Conservation (phyloP, 1,139 yeast genomes). For the Wickerhamiella infanticola region DNA sequence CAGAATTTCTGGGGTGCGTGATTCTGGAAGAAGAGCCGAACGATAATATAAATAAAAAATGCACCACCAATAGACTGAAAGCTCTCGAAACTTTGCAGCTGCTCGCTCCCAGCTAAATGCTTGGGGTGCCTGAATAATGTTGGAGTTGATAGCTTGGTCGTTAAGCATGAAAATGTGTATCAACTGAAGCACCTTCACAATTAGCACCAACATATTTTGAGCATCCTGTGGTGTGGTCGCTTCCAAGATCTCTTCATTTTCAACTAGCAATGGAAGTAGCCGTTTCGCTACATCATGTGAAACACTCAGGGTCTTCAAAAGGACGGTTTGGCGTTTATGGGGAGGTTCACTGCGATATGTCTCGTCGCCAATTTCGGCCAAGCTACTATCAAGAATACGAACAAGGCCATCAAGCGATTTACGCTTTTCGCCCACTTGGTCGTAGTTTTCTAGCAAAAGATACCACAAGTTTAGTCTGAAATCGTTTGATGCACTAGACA, state of each 20-base stretch:
- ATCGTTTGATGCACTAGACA: slow-evolving; percentile 47
- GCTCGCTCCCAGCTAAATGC: slow-evolving; percentile 23
- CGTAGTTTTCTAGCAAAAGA: slow-evolving; percentile 47
- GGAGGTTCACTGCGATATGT: slow-evolving; percentile 12
- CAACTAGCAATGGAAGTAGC: slow-evolving; percentile 17
- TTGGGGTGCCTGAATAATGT: slow-evolving; percentile 20
- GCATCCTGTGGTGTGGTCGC: background rate
- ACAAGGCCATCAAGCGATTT: slow-evolving; percentile 43
- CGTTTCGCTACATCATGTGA: slow-evolving; percentile 30
- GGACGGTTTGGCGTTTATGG: slow-evolving; percentile 16
- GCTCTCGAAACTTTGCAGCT: slow-evolving; percentile 32
- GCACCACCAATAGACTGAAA: slow-evolving; percentile 33
- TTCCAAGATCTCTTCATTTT: slow-evolving; percentile 13
- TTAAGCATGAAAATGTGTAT: slow-evolving; percentile 29
- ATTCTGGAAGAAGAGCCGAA: slow-evolving; percentile 13
- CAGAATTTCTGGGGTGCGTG: slow-evolving; percentile 16
- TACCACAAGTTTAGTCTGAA: slow-evolving; percentile 66
- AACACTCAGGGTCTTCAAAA: slow-evolving; percentile 32
- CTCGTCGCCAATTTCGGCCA: slow-evolving; percentile 25
- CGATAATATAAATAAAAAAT: slow-evolving; percentile 20
- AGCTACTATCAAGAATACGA: slow-evolving; percentile 31
- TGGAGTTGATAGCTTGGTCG: slow-evolving; percentile 26
- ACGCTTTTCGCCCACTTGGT: slow-evolving; percentile 26
- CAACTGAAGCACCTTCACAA: slow-evolving; percentile 27
- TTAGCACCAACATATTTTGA: slow-evolving; percentile 1